A percentile compares a stretch with the other conserved stretches of the same genome.
Evolutionary conservation across 129 eudicot species (phyloP).

Genomic region (Tanacetum coccineum): DNA sequence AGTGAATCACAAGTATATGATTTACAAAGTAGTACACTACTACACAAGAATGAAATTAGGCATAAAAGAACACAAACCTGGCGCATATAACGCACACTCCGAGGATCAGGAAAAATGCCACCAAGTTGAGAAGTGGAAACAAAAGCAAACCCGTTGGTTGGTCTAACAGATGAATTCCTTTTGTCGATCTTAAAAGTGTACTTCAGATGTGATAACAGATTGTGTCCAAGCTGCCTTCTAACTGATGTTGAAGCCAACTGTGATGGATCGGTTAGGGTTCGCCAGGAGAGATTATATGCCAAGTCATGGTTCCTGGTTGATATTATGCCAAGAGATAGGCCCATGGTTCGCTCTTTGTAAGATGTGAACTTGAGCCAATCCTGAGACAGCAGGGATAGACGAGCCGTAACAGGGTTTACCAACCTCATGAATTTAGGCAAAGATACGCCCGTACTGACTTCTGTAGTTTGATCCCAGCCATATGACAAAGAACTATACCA

Average conservation of each 20-base stretch:
- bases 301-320: conserved; percentile 70
- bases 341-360: conserved; percentile 61
- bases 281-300: conserved; percentile 18
- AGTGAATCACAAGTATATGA: not conserved
- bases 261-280: conserved; percentile 16
- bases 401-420: conserved; percentile 62
- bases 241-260: conserved; percentile 13
- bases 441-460: conserved; percentile 66
- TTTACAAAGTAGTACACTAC: not conserved
- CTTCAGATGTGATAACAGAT: conserved; percentile 60
- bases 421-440: conserved; percentile 61
- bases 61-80: conserved; percentile 51
- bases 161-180: conserved; percentile 79
- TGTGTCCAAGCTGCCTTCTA: conserved; percentile 20
- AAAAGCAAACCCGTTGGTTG: conserved; percentile 83
- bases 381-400: conserved; percentile 71
- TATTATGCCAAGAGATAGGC: conserved; percentile 67
- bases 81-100: conserved; percentile 71
- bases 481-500: conserved; percentile 82
- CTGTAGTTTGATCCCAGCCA: conserved; percentile 87
- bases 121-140: conserved; percentile 74
- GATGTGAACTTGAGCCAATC: conserved; percentile 92
- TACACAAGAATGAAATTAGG: not conserved
- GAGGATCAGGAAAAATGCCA: conserved; percentile 80
- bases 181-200: conserved; percentile 68